Conservation (phyloP, 2,329 filamentous ascomycete genomes). For the Ophiostoma australiae region DNA sequence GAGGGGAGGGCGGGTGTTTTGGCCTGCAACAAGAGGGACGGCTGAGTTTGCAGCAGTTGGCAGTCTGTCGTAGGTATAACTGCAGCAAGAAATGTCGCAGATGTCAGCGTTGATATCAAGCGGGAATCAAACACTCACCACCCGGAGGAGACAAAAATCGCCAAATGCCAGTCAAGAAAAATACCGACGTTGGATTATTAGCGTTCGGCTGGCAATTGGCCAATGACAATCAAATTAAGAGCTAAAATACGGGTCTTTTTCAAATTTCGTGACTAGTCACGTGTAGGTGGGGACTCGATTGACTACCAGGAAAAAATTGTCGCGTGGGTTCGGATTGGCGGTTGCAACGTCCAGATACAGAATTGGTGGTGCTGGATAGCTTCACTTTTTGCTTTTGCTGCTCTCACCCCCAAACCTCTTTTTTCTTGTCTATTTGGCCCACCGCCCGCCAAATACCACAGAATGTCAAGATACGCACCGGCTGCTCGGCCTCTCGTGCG, state of each 20-base stretch:
- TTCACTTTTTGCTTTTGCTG: slow-evolving; percentile 14
- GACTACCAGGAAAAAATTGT: slow-evolving; percentile 20
- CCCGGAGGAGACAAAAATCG: background rate
- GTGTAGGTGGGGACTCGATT: slow-evolving; percentile 11
- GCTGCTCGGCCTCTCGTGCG: slow-evolving; percentile 27
- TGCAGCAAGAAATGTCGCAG: background rate
- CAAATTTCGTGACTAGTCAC: slow-evolving; percentile 1
- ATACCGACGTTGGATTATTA: background rate
- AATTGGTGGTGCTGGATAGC: slow-evolving; percentile 12
- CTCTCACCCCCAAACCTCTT: background rate
- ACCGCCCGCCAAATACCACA: background rate
- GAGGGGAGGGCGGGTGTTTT: background rate
- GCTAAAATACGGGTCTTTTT: background rate
- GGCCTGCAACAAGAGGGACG: background rate
- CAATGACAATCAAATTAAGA: background rate
- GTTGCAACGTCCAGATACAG: background rate
- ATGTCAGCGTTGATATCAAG: slow-evolving; percentile 4
- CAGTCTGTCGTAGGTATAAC: background rate
- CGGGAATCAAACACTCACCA: background rate
- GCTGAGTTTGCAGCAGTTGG: background rate
- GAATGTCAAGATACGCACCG: slow-evolving; percentile 26
- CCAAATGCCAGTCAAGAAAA: background rate
- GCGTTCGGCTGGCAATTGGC: background rate
- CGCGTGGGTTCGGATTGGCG: slow-evolving; percentile 17
- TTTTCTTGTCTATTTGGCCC: background rate